Evolutionary conservation across 228 moss, liverwort and hornwort genomes (phyloP), one percentile per base, ranked within the genome.

Genomic region (Sphagnum fallax): DNA sequence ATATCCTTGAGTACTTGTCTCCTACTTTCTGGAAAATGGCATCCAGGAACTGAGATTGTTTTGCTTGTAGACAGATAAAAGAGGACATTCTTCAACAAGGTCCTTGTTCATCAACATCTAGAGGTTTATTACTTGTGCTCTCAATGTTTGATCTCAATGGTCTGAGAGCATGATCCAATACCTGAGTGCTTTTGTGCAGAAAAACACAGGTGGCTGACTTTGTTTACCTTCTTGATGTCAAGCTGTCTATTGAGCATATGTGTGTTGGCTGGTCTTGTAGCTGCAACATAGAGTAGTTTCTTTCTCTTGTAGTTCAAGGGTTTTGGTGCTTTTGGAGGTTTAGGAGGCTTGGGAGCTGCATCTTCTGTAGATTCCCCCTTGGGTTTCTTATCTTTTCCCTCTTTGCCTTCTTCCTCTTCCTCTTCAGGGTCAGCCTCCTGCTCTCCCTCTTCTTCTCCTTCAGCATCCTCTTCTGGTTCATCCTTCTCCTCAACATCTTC

Each of bases 201-300:
- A 32, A 32, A 32, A 32, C 32, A 2, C 32, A 32, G 32, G 32
- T 32, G 32, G 2, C 32, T 32, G 32, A 32, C 32, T 32, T 1
- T 32, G 32, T 5, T 0, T 67, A 92, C 92, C 65, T 61, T 66
- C 50, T 86, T 89, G 0, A 85, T 52, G 6, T 74, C 76, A 57
- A 95, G 67, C 69, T 95, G 84, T 47, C 75, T 85, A 71, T 90
- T 84, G 15, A 87, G 67, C 92, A 95, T 95, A 48, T 85, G 84
- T 4, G 89, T 57, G 8, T 95, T 79, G 69, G 67, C 60, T 67
- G 85, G 75, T 9, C 51, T 6, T 32, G 92, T 84, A 6, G 90
- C 6, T 12, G 86, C 74, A 5, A 86, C 60, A 69, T 89, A 95
- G 59, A 85, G 69, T 60, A 88, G 63, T 51, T 76, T 87, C 5